Evolutionary conservation across 2,329 filamentous ascomycete genomes (phyloP).

Genomic region (Venturia aucupariae): DNA sequence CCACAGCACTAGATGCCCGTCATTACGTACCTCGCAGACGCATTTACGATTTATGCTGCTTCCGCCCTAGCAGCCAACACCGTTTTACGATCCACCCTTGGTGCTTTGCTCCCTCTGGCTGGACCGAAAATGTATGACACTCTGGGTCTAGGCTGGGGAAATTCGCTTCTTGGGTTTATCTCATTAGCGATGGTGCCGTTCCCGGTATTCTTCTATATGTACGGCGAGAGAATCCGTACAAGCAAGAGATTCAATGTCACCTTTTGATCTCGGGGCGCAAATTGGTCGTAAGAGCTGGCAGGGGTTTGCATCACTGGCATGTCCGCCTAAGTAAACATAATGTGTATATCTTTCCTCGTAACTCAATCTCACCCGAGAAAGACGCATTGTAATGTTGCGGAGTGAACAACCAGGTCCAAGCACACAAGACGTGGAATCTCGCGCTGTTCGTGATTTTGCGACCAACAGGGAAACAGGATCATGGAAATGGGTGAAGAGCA

Average conservation of each 20-base stretch:
- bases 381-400: no score
- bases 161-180: constrained; percentile 30
- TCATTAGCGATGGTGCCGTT: constrained; percentile 19
- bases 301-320: background rate
- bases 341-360: no score
- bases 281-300: background rate
- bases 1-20: constrained; percentile 26
- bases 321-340: no score
- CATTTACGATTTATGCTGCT: constrained; percentile 32
- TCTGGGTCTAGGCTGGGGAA: constrained; percentile 33
- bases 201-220: constrained; percentile 13
- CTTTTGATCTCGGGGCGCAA: background rate
- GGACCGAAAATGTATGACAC: constrained; percentile 30
- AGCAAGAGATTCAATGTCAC: constrained; percentile 10
- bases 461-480: no score
- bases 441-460: no score
- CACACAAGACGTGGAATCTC: no score
- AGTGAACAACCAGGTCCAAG: no score
- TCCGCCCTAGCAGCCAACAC: constrained; percentile 34
- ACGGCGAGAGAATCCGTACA: constrained; percentile 13
- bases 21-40: constrained; percentile 33
- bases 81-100: constrained; percentile 28
- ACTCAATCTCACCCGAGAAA: no score
- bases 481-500: no score
- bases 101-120: constrained; percentile 32